A percentile compares a stretch with the other conserved stretches of the same genome.
Evolutionary conservation across 371 early-diverging fungal genomes (phyloP).

Genomic region (Circinella umbellata): DNA sequence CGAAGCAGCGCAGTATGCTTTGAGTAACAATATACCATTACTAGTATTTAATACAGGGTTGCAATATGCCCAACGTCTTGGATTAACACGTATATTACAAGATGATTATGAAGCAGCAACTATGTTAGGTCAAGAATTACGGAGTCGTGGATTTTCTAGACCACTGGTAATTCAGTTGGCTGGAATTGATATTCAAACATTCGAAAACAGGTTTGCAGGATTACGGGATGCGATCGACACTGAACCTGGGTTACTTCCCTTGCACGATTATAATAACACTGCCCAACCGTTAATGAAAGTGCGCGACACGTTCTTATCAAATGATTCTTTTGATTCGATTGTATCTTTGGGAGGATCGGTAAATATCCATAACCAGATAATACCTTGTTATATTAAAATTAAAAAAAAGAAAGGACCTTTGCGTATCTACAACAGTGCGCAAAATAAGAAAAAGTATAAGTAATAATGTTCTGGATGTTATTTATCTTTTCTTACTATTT

Average conservation of each 20-base stretch:
- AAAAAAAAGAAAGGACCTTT: not conserved
- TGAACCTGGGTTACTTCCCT: conserved; percentile 9
- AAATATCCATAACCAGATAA: not conserved
- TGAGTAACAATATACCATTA: conserved; percentile 38
- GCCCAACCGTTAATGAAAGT: conserved; percentile 29
- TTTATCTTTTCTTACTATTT: not conserved
- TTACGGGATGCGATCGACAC: conserved; percentile 11
- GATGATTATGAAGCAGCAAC: conserved; percentile 44
- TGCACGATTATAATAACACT: conserved; percentile 20
- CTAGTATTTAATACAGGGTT: conserved; percentile 52
- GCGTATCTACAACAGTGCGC: not conserved
- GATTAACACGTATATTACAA: conserved; percentile 47
- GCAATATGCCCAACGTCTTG: conserved; percentile 38
- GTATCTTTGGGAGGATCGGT: conserved; percentile 39
- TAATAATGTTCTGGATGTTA: too few relatives aligned
- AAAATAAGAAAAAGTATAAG: too few relatives aligned
- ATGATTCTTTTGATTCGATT: conserved; percentile 30
- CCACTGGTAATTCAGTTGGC: conserved; percentile 25
- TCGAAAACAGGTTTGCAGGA: conserved; percentile 8
- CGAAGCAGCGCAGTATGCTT: conserved; percentile 39
- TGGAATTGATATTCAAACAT: conserved; percentile 13
- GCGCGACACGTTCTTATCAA: conserved; percentile 14
- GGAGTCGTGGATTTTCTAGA: conserved; percentile 19
- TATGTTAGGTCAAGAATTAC: conserved; percentile 40
- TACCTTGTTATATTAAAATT: too few relatives aligned